Conservation (phyloP, 495 filamentous ascomycete species). For the Penicillium waksmanii region DNA sequence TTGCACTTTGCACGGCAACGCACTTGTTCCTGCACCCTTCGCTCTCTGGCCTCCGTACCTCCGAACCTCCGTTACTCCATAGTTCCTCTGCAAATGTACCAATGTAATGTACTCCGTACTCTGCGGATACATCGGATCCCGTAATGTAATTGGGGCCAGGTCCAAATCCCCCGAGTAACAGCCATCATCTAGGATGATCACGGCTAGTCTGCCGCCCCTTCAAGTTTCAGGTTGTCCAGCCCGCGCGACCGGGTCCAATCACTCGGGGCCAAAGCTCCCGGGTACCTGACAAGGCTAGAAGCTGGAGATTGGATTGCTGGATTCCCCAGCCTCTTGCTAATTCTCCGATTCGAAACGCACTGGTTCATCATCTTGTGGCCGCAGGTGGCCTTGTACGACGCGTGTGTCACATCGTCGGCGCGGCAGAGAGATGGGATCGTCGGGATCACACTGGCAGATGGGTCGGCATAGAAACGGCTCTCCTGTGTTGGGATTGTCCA, state of each 20-base stretch:
- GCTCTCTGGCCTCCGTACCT: neutral
- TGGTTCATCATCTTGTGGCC: neutral
- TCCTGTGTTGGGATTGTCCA: neutral
- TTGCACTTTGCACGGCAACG: no score
- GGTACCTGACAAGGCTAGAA: slow-evolving; percentile 7
- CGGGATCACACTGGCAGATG: neutral
- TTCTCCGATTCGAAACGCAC: slow-evolving; percentile 1
- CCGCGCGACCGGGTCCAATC: slow-evolving; percentile 18
- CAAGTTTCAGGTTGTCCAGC: slow-evolving; percentile 11
- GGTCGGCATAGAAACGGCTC: neutral
- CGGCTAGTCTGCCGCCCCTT: slow-evolving; percentile 3
- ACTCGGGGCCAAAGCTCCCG: slow-evolving; percentile 16
- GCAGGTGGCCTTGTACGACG: neutral
- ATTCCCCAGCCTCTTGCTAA: neutral
- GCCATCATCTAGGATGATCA: neutral
- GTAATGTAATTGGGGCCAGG: neutral
- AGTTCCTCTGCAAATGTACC: neutral
- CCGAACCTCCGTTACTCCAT: neutral
- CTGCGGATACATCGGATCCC: neutral
- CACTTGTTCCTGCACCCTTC: neutral
- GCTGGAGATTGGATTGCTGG: neutral
- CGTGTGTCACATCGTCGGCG: neutral
- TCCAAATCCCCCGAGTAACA: neutral
- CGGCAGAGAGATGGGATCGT: neutral
- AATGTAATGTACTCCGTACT: neutral